Conservation (phyloP, 2,329 filamentous ascomycete species). For the Colletotrichum destructivum region DNA sequence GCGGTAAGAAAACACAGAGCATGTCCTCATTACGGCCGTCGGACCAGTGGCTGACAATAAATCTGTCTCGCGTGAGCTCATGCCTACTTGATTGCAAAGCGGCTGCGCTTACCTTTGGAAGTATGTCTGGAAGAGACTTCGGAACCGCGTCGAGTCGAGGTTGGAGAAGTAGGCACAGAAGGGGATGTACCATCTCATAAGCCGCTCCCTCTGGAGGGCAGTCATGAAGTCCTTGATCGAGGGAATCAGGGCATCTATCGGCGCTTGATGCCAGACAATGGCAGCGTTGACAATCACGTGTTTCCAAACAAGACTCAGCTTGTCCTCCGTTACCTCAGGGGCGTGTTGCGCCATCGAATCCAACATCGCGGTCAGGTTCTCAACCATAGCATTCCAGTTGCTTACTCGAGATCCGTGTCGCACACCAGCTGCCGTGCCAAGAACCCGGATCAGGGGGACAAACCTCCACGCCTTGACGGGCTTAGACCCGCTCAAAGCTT, state of each 20-base stretch:
- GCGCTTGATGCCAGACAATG: conserved; percentile 81
- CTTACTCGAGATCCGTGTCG: conserved; percentile 82
- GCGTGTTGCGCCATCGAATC: conserved; percentile 60
- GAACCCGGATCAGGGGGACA: conserved; percentile 68
- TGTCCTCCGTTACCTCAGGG: conserved; percentile 52
- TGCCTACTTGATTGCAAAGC: not conserved
- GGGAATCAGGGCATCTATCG: conserved; percentile 84
- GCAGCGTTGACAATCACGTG: conserved; percentile 71
- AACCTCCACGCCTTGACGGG: conserved; percentile 56
- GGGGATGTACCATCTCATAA: conserved; percentile 82
- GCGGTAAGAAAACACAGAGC: conserved; percentile 78
- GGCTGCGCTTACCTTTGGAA: conserved; percentile 79
- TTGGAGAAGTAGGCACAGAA: conserved; percentile 89
- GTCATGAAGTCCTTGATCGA: conserved; percentile 77
- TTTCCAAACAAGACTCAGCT: conserved; percentile 68
- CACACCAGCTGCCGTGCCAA: conserved; percentile 83
- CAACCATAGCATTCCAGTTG: conserved; percentile 79
- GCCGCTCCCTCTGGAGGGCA: conserved; percentile 73
- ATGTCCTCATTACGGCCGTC: conserved; percentile 75
- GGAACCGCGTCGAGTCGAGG: conserved; percentile 81
- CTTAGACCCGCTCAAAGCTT: conserved; percentile 56
- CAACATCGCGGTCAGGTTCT: conserved; percentile 68
- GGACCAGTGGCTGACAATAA: conserved; percentile 82
- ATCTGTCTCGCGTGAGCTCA: conserved; percentile 64
- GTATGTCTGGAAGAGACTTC: conserved; percentile 81